A percentile compares a stretch with the other conserved stretches of the same genome.
phyloP scores from a whole-genome alignment of 2,329 filamentous ascomycete species.

The Dryadomyces sulphureus region DNA sequence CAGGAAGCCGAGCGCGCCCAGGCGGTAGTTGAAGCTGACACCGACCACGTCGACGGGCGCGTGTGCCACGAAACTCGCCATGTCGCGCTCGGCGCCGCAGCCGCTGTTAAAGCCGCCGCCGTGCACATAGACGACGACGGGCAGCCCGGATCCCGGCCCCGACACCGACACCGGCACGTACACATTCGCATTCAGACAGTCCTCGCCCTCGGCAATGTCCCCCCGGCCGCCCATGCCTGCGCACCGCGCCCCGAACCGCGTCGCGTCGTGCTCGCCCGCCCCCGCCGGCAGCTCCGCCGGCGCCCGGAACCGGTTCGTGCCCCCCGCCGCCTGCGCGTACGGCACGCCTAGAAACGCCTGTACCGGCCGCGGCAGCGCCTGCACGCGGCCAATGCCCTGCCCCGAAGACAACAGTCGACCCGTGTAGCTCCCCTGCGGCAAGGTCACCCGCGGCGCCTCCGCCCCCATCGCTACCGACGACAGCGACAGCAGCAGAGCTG shows the following conservation, averaged over 20 bases:
- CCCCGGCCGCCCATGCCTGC: constrained; percentile 14
- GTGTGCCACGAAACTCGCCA: constrained; percentile 46
- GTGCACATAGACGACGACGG: constrained; percentile 47
- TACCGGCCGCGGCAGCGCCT: constrained; percentile 14
- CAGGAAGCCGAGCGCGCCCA: constrained; percentile 56
- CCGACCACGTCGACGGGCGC: constrained; percentile 36
- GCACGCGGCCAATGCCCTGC: constrained; percentile 5
- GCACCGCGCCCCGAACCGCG: constrained; percentile 7
- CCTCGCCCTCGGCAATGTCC: constrained; percentile 25
- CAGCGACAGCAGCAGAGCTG: neutral
- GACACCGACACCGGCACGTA: constrained; percentile 10
- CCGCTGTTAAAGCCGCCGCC: constrained; percentile 48
- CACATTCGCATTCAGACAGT: constrained; percentile 39
- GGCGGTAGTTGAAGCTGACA: constrained; percentile 47
- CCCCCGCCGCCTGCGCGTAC: constrained; percentile 27
- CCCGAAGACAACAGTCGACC: constrained; percentile 13
- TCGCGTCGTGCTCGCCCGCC: constrained; percentile 4
- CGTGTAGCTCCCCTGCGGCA: constrained; percentile 25
- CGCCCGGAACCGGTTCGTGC: constrained; percentile 29
- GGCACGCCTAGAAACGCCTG: constrained; percentile 35
- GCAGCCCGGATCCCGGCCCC: constrained; percentile 20
- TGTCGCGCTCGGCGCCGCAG: constrained; percentile 38
- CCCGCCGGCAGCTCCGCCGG: constrained; percentile 19
- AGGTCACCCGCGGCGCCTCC: constrained; percentile 12
- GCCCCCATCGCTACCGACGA: neutral